Percentiles rank a stretch among this genome's conserved stretches.
phyloP scores from a whole-genome alignment of 345 rosid species.

The Brassica carinata region DNA sequence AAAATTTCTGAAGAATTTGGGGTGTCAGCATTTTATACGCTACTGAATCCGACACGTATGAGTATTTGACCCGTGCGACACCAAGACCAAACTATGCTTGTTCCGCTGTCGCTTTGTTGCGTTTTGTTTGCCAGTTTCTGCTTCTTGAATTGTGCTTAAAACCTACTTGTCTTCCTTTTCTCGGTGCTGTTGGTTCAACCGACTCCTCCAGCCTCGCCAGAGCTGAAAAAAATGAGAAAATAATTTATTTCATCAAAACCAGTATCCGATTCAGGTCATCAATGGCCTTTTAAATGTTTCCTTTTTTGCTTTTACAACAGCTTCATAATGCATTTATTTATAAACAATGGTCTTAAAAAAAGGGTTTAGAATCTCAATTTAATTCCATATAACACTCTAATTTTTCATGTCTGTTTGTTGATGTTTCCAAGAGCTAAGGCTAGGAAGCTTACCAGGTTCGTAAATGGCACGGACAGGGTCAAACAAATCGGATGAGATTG shows the following conservation, averaged over 20 bases:
- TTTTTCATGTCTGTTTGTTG: neutral
- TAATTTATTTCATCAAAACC: neutral
- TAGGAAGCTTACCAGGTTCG: slow-evolving; percentile 59
- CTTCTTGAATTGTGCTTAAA: slow-evolving; percentile 48
- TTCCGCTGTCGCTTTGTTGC: slow-evolving; percentile 12
- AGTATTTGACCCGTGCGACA: neutral
- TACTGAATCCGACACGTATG: neutral
- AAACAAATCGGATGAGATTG: slow-evolving; percentile 52
- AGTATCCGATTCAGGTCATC: neutral
- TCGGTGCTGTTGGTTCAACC: slow-evolving; percentile 66
- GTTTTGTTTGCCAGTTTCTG: slow-evolving; percentile 34
- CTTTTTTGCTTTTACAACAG: neutral
- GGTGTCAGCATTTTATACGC: neutral
- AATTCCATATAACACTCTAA: neutral
- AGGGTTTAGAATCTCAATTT: neutral
- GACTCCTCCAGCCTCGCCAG: slow-evolving; percentile 73
- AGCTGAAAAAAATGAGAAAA: slow-evolving; percentile 45
- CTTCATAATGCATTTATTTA: neutral
- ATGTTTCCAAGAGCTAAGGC: slow-evolving; percentile 15
- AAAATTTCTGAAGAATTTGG: neutral
- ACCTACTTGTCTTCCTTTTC: slow-evolving; percentile 49
- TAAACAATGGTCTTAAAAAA: neutral
- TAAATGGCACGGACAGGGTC: slow-evolving; percentile 55
- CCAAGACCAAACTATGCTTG: neutral
- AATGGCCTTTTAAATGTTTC: neutral